These are phyloP conservation scores for Camellia lanceoleosa DNA, from an alignment of 148 eudicot genomes.

Conservation along the genomic window DNA sequence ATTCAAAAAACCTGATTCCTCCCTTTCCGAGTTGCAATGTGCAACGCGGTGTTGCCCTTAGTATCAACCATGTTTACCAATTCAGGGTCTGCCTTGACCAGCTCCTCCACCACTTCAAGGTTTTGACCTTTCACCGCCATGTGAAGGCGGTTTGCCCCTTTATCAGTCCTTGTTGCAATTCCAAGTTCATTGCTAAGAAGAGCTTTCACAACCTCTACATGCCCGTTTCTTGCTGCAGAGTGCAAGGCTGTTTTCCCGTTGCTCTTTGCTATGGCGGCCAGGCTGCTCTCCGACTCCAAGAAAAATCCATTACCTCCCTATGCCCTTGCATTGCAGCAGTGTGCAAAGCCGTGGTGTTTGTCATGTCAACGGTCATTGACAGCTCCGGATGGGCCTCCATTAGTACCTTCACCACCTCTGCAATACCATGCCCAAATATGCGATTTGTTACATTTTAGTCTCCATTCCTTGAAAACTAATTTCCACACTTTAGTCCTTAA, in stretches of 20 bases:
- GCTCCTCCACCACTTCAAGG: conserved; percentile 68
- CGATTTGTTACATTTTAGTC: no score
- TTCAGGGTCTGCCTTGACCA: conserved; percentile 60
- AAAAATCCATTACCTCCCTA: conserved; percentile 62
- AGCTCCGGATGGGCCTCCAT: conserved; percentile 84
- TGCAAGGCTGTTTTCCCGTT: conserved; percentile 90
- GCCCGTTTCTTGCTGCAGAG: conserved; percentile 85
- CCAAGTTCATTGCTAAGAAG: conserved; percentile 62
- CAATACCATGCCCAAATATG: conserved; percentile 11
- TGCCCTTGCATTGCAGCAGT: conserved; percentile 87
- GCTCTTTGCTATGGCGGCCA: conserved; percentile 69
- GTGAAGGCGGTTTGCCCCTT: conserved; percentile 96
- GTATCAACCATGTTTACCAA: conserved; percentile 60
- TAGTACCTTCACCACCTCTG: conserved; percentile 63
- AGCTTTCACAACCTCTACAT: conserved; percentile 66
- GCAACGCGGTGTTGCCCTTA: conserved; percentile 79
- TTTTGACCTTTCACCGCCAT: conserved; percentile 92
- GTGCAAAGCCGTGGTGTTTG: conserved; percentile 85
- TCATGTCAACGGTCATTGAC: conserved; percentile 70
- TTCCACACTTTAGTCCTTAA: no score
- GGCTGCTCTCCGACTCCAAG: conserved; percentile 59
- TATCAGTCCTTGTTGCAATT: conserved; percentile 60
- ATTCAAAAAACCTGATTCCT: conserved; percentile 50
- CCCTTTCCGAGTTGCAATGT: conserved; percentile 76
- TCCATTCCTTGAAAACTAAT: no score